Evolutionary conservation across 371 early-diverging fungal genomes (phyloP).

Genomic region (Mucor ambiguus): DNA sequence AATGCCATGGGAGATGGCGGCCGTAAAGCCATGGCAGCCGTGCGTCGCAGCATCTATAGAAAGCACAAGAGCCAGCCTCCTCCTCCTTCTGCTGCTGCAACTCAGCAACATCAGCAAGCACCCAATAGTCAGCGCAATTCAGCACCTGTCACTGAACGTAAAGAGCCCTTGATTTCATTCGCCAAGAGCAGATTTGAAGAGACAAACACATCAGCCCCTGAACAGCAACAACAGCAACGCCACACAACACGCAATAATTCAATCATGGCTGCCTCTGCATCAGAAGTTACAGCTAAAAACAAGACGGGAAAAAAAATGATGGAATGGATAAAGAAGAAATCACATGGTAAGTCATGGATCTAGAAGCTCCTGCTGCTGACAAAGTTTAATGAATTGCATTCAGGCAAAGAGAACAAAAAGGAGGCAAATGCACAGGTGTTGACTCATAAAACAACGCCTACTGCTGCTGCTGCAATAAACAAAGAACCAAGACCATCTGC

Average conservation of each 20-base stretch:
- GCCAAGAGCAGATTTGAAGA: conserved; percentile 19
- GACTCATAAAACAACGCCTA: background rate
- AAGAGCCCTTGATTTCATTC: background rate
- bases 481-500: conserved; percentile 10
- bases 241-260: background rate
- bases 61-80: conserved; percentile 21
- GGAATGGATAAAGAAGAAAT: conserved; percentile 72
- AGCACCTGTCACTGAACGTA: conserved; percentile 9
- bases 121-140: background rate
- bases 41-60: conserved; percentile 26
- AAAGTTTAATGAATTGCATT: conserved; percentile 1
- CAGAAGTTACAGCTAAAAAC: background rate
- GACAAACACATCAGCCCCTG: background rate
- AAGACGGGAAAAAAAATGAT: conserved; percentile 65
- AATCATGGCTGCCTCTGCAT: background rate
- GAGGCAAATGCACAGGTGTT: background rate
- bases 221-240: conserved; percentile 8
- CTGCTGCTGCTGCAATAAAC: background rate
- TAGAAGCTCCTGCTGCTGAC: background rate
- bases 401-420: conserved; percentile 15
- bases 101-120: background rate
- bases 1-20: conserved; percentile 16
- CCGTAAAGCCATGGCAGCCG: conserved; percentile 19
- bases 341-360: conserved; percentile 43
- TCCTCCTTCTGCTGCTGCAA: background rate